Evolutionary conservation across 2,329 filamentous ascomycete species (phyloP), one percentile per base, ranked within the genome.

Genomic region (Fusarium hainanense): DNA sequence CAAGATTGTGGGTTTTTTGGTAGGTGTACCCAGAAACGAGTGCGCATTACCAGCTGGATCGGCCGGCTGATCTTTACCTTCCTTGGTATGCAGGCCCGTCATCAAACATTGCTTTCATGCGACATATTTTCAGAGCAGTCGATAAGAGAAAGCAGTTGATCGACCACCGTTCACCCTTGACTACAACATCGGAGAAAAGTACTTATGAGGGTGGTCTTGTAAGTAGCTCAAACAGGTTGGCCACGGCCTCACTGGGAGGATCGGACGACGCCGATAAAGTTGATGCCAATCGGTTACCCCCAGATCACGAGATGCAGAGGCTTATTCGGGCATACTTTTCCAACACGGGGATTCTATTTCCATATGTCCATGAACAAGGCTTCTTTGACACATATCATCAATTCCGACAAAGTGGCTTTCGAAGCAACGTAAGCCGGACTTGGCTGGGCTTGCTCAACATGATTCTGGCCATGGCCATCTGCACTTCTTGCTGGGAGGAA

Each of bases 391-490:
- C 69, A 0, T 79, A 77, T 23, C 13, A 66, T 1, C 47, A 63
- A 4, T 70, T 72, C 13, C 11, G 61, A 49, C 34, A 44, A 54
- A 25, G 56, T 6, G 70, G 71, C 0, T 72, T 81, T 41, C 14
- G 68, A 16, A 77, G 71, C 0, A 78, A 75, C 6, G 79, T 82
- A 1, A 77, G 83, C 1, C 79, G 81, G n/a, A 82, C 84, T 0
- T 87, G 85, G 85, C 78, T 87, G 0, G 83, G 83, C 1, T 68
- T 86, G 4, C 70, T 87, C 0, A 86, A 87, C 51, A 83, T 85
- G 58, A 79, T 87, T 0, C 75, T 87, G 2, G 83, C 85, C 2
- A 82, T 87, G 77, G 81, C 83, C 0, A 80, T 77, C 14, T 82
- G 78, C 20, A 61, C 58, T 7, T 61, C 58, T 1, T 61, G 58